Conservation (phyloP, 2,329 filamentous ascomycete species). For the Zymoseptoria crescenta region DNA sequence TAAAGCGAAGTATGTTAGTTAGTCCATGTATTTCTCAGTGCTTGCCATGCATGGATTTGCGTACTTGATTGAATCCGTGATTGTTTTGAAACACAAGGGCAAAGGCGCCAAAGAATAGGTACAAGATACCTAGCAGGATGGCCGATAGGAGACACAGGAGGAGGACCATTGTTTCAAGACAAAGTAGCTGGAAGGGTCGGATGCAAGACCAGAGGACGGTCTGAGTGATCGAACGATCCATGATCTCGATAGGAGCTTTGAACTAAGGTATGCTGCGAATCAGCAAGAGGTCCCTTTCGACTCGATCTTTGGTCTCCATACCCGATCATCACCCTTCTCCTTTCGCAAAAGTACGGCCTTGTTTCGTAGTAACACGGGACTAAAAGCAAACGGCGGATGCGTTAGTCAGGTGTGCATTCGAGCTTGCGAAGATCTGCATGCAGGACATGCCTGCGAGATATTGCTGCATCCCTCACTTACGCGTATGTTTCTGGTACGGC, state of each 20-base stretch:
- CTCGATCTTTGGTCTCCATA: neutral
- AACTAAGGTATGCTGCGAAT: constrained; percentile 44
- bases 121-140: constrained; percentile 77
- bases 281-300: neutral
- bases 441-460: neutral
- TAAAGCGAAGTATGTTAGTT: no score
- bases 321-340: constrained; percentile 60
- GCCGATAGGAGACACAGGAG: constrained; percentile 75
- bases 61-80: constrained; percentile 60
- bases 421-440: neutral
- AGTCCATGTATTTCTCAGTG: neutral
- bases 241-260: constrained; percentile 68
- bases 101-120: constrained; percentile 88
- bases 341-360: constrained; percentile 65
- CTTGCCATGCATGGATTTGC: neutral
- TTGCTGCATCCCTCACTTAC: neutral
- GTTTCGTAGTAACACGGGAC: constrained; percentile 57
- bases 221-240: constrained; percentile 56
- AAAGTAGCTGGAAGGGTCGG: constrained; percentile 67
- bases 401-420: neutral
- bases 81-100: constrained; percentile 66
- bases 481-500: constrained; percentile 82
- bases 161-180: constrained; percentile 63
- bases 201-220: constrained; percentile 47
- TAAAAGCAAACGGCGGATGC: neutral